These are phyloP conservation scores for Avena eriantha DNA, from an alignment of 176 grass and related monocot species.

Conservation along the genomic window DNA sequence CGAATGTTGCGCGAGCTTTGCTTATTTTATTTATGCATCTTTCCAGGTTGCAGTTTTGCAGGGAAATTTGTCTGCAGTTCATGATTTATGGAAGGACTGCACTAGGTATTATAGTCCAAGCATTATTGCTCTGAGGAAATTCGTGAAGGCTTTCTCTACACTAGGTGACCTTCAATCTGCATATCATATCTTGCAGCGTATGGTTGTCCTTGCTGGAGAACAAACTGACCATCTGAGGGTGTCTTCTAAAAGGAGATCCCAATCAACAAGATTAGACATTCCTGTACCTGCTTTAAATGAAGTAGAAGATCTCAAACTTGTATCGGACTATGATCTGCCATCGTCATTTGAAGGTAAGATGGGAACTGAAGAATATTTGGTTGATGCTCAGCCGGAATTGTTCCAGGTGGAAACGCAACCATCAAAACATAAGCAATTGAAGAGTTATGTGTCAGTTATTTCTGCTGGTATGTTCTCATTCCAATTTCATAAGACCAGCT, in stretches of 20 bases:
- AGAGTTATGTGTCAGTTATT: conserved; percentile 33
- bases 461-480: conserved; percentile 44
- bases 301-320: conserved; percentile 50
- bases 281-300: conserved; percentile 66
- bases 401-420: conserved; percentile 34
- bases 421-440: conserved; percentile 42
- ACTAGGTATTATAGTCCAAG: conserved; percentile 85
- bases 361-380: conserved; percentile 31
- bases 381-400: conserved; percentile 35
- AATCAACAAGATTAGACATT: conserved; percentile 78
- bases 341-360: conserved; percentile 43
- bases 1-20: neutral
- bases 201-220: conserved; percentile 61
- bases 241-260: conserved; percentile 60
- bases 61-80: conserved; percentile 67
- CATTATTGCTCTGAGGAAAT: conserved; percentile 71
- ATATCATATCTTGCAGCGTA: conserved; percentile 66
- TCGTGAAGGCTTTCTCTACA: conserved; percentile 64
- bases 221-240: conserved; percentile 46
- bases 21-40: conserved; percentile 55
- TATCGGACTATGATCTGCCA: conserved; percentile 21
- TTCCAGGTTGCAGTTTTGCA: conserved; percentile 84
- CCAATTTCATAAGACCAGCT: conserved; percentile 10
- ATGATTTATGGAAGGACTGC: conserved; percentile 91
- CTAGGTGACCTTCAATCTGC: conserved; percentile 83